Conservation (phyloP, 306 rosid genomes). For the Adenanthera pavonina region DNA sequence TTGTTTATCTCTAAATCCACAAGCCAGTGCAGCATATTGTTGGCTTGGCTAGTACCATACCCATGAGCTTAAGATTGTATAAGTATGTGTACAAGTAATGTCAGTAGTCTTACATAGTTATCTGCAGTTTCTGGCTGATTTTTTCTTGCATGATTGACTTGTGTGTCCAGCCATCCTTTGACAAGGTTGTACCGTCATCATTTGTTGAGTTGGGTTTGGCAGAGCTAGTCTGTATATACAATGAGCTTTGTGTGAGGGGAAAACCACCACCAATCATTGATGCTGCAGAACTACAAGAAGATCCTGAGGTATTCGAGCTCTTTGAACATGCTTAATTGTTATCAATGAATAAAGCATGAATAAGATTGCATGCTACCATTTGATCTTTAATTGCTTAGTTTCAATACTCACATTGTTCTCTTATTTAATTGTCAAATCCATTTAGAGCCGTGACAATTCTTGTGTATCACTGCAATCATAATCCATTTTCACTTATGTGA, state of each 20-base stretch:
- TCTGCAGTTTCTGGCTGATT: conserved; percentile 14
- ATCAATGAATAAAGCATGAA: conserved; percentile 29
- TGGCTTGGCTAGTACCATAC: conserved; percentile 16
- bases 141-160: conserved; percentile 33
- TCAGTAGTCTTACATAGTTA: background rate
- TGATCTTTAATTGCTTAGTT: conserved; percentile 2
- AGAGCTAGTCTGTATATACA: conserved; percentile 66
- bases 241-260: conserved; percentile 70
- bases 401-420: background rate
- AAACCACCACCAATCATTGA: conserved; percentile 70
- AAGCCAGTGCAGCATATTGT: conserved; percentile 10
- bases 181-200: conserved; percentile 70
- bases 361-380: conserved; percentile 12
- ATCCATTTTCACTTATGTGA: background rate
- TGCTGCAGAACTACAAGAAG: conserved; percentile 68
- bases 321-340: conserved; percentile 33
- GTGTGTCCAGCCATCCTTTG: conserved; percentile 73
- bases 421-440: background rate
- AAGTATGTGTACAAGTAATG: background rate
- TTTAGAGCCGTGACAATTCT: background rate
- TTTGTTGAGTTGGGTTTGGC: conserved; percentile 77
- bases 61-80: conserved; percentile 19
- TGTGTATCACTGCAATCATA: background rate
- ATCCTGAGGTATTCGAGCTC: conserved; percentile 68
- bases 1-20: conserved; percentile 18